Percentiles rank a stretch among this genome's conserved stretches.
Conservation (phyloP, 768 basidiomycete genomes). For the Mycena venus region DNA sequence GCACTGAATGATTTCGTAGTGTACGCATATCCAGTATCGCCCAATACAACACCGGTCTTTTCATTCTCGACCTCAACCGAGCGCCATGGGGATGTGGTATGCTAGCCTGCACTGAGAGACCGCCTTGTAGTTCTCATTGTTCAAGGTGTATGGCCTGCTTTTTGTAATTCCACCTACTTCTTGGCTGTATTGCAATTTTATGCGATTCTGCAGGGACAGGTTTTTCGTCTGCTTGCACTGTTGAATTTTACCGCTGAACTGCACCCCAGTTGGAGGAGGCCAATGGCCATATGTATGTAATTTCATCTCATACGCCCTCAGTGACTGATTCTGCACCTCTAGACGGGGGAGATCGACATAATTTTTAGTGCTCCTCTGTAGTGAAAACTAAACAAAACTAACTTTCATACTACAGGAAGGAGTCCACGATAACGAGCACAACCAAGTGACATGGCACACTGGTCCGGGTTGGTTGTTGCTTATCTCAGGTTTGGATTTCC, state of each 20-base stretch:
- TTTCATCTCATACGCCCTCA: neutral
- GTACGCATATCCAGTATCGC: slow-evolving; percentile 81
- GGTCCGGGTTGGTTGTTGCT: slow-evolving; percentile 61
- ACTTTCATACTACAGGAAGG: slow-evolving; percentile 61
- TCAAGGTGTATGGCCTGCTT: slow-evolving; percentile 86
- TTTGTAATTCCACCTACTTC: slow-evolving; percentile 62
- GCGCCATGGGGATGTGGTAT: slow-evolving; percentile 93
- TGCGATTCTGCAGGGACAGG: slow-evolving; percentile 27
- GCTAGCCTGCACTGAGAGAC: slow-evolving; percentile 34
- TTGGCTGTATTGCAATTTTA: neutral
- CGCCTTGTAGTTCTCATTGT: slow-evolving; percentile 6
- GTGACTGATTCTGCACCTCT: slow-evolving; percentile 31
- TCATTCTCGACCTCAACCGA: slow-evolving; percentile 85
- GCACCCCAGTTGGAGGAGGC: slow-evolving; percentile 59
- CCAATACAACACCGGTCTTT: slow-evolving; percentile 81
- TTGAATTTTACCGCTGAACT: slow-evolving; percentile 6
- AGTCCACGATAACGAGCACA: slow-evolving; percentile 87
- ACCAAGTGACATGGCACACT: slow-evolving; percentile 88
- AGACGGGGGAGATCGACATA: slow-evolving; percentile 85
- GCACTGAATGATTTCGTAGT: slow-evolving; percentile 53
- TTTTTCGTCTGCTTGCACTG: slow-evolving; percentile 5
- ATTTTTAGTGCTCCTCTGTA: neutral
- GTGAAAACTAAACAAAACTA: neutral
- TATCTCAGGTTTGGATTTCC: slow-evolving; percentile 16
- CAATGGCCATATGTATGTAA: slow-evolving; percentile 74